Evolutionary conservation across 305 asterid genomes (phyloP).

Genomic region (Solanum hybrid): DNA sequence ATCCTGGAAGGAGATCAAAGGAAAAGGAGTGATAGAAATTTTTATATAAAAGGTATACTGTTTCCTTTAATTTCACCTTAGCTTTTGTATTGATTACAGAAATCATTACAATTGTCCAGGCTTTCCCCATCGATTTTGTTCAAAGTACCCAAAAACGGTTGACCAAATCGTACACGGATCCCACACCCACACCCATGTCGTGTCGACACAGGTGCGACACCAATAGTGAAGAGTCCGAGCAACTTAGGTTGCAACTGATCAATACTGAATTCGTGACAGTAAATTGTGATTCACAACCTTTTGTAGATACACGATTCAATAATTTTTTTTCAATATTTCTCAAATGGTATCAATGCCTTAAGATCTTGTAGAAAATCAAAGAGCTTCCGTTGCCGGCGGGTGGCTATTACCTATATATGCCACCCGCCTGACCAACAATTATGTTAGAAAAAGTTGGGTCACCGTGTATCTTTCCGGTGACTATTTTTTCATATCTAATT

Average conservation of each 20-base stretch:
- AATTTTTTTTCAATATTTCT: not conserved
- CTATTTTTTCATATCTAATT: no score
- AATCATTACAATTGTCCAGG: not conserved
- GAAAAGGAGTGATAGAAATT: not conserved
- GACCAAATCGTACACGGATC: not conserved
- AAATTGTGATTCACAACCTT: not conserved
- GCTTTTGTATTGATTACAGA: not conserved
- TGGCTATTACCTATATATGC: not conserved
- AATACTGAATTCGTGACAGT: not conserved
- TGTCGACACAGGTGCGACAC: not conserved
- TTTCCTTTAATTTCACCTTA: not conserved
- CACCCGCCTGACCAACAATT: not conserved
- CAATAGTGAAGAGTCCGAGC: not conserved
- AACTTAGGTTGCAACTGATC: not conserved
- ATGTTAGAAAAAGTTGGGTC: not conserved
- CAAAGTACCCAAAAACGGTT: not conserved
- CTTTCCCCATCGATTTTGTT: not conserved
- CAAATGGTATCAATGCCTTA: not conserved
- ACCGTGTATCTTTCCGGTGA: not conserved
- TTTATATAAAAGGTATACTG: not conserved
- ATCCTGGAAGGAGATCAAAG: not conserved
- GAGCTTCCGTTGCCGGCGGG: not conserved
- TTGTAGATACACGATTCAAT: not conserved
- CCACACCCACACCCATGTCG: not conserved
- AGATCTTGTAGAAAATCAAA: not conserved